Base-by-base conservation (phyloP, 2,329 filamentous ascomycete genomes). In the Pyricularia sp. region DNA sequence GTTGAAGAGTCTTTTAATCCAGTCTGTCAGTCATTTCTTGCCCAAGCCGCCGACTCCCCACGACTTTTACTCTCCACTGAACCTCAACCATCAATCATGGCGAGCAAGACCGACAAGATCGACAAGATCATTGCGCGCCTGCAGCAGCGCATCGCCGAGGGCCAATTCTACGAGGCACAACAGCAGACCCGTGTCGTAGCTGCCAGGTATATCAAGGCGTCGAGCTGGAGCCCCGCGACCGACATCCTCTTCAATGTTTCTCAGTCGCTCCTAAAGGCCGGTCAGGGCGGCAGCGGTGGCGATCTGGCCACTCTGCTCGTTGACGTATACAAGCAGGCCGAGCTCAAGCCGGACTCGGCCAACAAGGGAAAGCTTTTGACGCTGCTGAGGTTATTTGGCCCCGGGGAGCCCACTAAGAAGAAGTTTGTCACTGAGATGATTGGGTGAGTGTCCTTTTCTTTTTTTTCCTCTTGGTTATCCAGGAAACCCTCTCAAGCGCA, bases 101-200 rank as follows among this genome's bases (percentile, higher is more conserved):
- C 73, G 68, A 70, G 72, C 69, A 80, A 78, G 69, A 74, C 74
- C 72, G 80, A 82, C 77, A 84, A 84, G 76, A 84, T 85, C 76
- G 81, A 83, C 69, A 84, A 83, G 76, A 88, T 88, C 78, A 86
- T 88, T 73, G 77, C 83, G 69, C 84, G 86, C 30, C 89, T 97
- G 78, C 92, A 94, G 81, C 85, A 71, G 69, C 72, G 74, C 70
- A 76, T 75, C 68, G 68, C 65, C 31, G 75, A 96, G 79, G 94
- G 94, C 76, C 90, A 95, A 78, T 97, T 88, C 85, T 99, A 99
- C 83, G 95, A 99, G 86, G 95, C 95, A 70, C 94, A 98, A 81
- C 95, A 99, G 80, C 95, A 99, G 83, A 92, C 97, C 73, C 93
- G 95, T 71, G 94, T 97, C 68, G 94, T 97, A 73, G 94, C 94